A percentile compares a stretch with the other conserved stretches of the same genome.
Conservation (phyloP, 139 green algal genomes). For the Auxenochlorella protothecoides region DNA sequence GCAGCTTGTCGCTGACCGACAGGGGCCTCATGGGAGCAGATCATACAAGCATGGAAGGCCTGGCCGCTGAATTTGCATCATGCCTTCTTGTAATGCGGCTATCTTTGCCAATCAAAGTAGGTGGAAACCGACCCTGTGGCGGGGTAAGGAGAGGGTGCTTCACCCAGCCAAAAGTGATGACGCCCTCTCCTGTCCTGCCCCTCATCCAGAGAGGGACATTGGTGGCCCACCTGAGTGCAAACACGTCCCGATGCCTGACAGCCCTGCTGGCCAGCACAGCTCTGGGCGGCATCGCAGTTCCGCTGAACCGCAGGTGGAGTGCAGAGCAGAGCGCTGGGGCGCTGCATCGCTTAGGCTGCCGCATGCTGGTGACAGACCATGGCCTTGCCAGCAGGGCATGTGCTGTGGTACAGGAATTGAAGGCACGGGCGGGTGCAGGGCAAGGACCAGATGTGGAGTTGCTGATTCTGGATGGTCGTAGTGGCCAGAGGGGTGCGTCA, state of each 20-base stretch:
- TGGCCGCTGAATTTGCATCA: background rate
- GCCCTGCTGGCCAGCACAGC: slow-evolving; percentile 42
- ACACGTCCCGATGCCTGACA: slow-evolving; percentile 24
- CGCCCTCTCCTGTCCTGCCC: background rate
- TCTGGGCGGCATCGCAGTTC: slow-evolving; percentile 47
- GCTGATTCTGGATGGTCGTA: background rate
- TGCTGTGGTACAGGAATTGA: background rate
- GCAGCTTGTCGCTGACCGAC: too few relatives aligned
- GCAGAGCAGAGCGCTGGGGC: too few relatives aligned
- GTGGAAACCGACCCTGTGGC: too few relatives aligned
- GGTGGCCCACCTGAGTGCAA: background rate
- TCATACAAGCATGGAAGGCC: too few relatives aligned
- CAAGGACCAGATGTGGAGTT: background rate
- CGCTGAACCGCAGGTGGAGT: slow-evolving; percentile 57
- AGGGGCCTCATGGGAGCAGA: too few relatives aligned
- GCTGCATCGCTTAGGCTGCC: too few relatives aligned
- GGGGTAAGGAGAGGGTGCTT: too few relatives aligned
- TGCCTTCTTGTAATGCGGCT: background rate
- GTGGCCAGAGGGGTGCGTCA: background rate
- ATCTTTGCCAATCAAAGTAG: background rate
- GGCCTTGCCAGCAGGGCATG: background rate
- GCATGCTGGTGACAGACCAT: slow-evolving; percentile 12
- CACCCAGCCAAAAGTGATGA: too few relatives aligned
- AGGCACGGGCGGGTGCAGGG: background rate
- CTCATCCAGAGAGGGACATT: background rate